Base-by-base conservation (phyloP, 75 land plant genomes). In the Selaginella tamariscina region DNA sequence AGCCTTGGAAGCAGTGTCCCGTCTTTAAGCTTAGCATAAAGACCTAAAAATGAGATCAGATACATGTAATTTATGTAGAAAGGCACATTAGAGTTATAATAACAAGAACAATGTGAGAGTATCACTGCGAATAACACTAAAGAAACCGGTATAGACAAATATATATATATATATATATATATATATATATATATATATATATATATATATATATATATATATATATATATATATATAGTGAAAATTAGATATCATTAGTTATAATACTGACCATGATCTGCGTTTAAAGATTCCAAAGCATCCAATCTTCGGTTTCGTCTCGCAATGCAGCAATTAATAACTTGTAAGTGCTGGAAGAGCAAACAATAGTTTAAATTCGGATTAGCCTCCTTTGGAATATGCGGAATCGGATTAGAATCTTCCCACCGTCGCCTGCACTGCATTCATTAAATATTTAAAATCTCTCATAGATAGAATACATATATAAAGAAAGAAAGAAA, bases 261-360 rank as follows among this genome's bases (percentile, higher is more conserved):
- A n/a, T n/a, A n/a, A n/a, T n/a, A n/a, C n/a, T n/a, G n/a, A n/a
- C n/a, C n/a, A n/a, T n/a, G n/a, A n/a, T n/a, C n/a, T n/a, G 71
- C 74, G 30, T 88, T 83, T 28, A 93, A 69, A 65, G 82, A 75
- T 31, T 76, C 77, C 33, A 80, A 54, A 27, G 84, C 88, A 67
- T 71, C 72, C 54, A 11, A 15, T 1, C 80, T 81, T 24, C 91
- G 80, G 59, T 76, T 78, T 68, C 84, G 86, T 72, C 96, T 81
- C 31, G 98, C 89, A 72, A 89, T 70, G 70, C 96, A 94, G 70
- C 96, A 82, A 81, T 94, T 94, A 49, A 94, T 81, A 32, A 84
- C 85, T 68, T 94, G 98, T 28, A 89, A 68, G 57, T 85, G 84
- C 70, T 94, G 98, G 65, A 83, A 81, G 23, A 94, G 67, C 27